Conservation (phyloP, 2,329 filamentous ascomycete genomes). For the Trichoderma breve region DNA sequence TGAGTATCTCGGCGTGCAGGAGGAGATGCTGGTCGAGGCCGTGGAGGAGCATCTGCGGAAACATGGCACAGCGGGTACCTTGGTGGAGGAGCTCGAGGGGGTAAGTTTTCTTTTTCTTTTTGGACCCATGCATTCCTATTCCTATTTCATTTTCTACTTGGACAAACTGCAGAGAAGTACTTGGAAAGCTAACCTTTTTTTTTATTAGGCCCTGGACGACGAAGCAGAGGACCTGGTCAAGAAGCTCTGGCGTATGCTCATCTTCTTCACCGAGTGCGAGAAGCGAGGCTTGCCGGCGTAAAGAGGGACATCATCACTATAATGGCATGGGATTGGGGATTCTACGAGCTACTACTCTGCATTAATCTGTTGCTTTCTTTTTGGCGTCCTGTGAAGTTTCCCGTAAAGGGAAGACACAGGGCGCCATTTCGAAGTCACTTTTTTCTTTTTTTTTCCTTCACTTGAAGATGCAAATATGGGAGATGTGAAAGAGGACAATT, state of each 20-base stretch:
- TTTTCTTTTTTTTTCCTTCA: background rate
- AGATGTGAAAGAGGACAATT: background rate
- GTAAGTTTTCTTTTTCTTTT: conserved; percentile 49
- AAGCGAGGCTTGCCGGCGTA: conserved; percentile 78
- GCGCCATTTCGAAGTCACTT: background rate
- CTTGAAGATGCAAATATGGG: background rate
- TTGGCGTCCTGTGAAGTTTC: background rate
- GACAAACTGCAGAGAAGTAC: background rate
- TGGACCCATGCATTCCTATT: background rate
- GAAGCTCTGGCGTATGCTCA: conserved; percentile 98
- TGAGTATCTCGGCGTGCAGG: conserved; percentile 92
- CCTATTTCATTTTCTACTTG: background rate
- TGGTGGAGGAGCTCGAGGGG: conserved; percentile 82
- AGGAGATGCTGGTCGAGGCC: conserved; percentile 90
- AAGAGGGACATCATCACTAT: background rate
- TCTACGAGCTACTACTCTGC: background rate
- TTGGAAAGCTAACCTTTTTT: too few species aligned
- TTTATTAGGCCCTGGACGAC: conserved; percentile 91
- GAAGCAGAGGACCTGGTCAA: conserved; percentile 91
- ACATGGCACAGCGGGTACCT: conserved; percentile 69
- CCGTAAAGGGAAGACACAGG: background rate
- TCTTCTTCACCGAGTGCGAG: conserved; percentile 95
- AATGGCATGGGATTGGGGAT: background rate
- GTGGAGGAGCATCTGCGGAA: conserved; percentile 83
- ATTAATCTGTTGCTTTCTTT: background rate